Percentiles rank a stretch among this genome's conserved stretches.
These are phyloP conservation scores for Wickerhamomyces hampshirensis DNA, from an alignment of 805 yeast genomes.

Conservation along the genomic window DNA sequence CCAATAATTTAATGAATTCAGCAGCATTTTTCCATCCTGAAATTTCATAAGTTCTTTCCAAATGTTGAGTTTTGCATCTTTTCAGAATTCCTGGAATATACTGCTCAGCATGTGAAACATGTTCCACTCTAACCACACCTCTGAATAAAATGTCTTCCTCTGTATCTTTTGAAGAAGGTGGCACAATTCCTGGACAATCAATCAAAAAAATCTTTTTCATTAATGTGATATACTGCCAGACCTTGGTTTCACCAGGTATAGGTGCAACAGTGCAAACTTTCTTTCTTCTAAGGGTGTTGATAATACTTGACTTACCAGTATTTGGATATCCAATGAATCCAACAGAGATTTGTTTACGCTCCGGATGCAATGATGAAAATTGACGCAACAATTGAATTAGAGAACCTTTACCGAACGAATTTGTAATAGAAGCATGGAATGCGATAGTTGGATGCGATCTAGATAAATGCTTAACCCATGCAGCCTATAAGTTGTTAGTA, in stretches of 20 bases:
- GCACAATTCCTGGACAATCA: constrained; percentile 99
- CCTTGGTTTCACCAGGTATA: constrained; percentile 98
- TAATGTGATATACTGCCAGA: constrained; percentile 96
- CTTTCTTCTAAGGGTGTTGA: constrained; percentile 88
- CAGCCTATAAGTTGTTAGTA: constrained; percentile 60
- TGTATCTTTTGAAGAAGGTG: constrained; percentile 85
- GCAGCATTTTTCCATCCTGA: constrained; percentile 79
- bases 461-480: constrained; percentile 95
- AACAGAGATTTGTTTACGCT: constrained; percentile 92
- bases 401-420: constrained; percentile 97
- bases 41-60: constrained; percentile 93
- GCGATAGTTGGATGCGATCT: constrained; percentile 93
- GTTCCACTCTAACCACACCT: constrained; percentile 99
- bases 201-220: constrained; percentile 94
- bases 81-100: constrained; percentile 81
- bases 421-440: constrained; percentile 95
- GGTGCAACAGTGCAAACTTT: constrained; percentile 98
- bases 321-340: constrained; percentile 98
- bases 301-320: constrained; percentile 95
- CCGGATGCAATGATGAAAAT: constrained; percentile 84
- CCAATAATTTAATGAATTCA: constrained; percentile 85
- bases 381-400: constrained; percentile 90
- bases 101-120: constrained; percentile 92
- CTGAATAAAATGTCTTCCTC: constrained; percentile 90
- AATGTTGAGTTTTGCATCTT: constrained; percentile 83